Percentiles rank a stretch among this genome's conserved stretches.
Evolutionary conservation across 176 grass and related monocot genomes (phyloP).

Genomic region (Hordeum vulgare): MorexV3_pseudomolecules_assembly NC_058520.1:541567630-541568129

Average conservation of each 20-base stretch:
- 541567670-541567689: not conserved
- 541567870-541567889: not conserved
- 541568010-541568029: too few relatives aligned
- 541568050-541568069: too few relatives aligned
- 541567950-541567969: too few relatives aligned
- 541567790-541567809: not conserved
- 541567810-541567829: not conserved
- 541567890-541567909: not conserved
- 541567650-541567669: slow-evolving; percentile 5
- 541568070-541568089: too few relatives aligned
- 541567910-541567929: not conserved
- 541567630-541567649: not conserved
- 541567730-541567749: slow-evolving; percentile 15
- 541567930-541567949: too few relatives aligned
- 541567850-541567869: not conserved
- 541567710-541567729: slow-evolving; percentile 10
- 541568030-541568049: too few relatives aligned
- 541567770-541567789: not conserved
- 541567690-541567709: not conserved
- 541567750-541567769: not conserved
- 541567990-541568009: too few relatives aligned
- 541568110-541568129: too few relatives aligned
- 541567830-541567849: too few relatives aligned
- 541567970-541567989: too few relatives aligned
- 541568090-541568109: too few relatives aligned